Conservation (phyloP, 139 green algal species). For the Dunaliella primolecta region DNA sequence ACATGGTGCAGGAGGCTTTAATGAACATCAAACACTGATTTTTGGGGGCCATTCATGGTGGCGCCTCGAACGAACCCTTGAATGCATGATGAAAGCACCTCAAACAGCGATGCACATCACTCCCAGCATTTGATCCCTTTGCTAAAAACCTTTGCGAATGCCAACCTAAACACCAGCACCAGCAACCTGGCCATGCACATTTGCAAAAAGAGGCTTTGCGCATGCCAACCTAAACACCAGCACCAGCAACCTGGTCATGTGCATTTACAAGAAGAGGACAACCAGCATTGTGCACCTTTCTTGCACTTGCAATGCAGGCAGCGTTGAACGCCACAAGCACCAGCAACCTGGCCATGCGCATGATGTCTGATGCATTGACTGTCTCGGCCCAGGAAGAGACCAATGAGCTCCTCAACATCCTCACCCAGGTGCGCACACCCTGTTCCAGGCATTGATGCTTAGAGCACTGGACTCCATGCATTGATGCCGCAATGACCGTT, state of each 20-base stretch:
- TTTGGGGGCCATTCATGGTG: too few species aligned
- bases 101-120: too few species aligned
- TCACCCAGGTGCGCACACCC: conserved; percentile 46
- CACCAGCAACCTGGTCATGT: not conserved
- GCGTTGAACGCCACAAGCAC: conserved; percentile 55
- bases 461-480: too few species aligned
- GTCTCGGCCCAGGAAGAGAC: conserved; percentile 42
- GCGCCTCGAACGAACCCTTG: too few species aligned
- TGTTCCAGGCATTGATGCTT: too few species aligned
- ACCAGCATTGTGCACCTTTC: not conserved
- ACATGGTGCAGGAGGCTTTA: too few species aligned
- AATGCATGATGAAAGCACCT: too few species aligned
- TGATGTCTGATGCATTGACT: conserved; percentile 42
- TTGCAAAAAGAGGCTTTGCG: too few species aligned
- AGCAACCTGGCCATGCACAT: not conserved
- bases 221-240: not conserved
- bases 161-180: not conserved
- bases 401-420: conserved; percentile 43
- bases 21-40: too few species aligned
- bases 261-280: too few species aligned
- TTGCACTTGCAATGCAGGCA: conserved; percentile 32
- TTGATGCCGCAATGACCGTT: too few species aligned
- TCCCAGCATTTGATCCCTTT: too few species aligned
- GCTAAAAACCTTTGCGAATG: not conserved
- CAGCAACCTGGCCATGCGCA: conserved; percentile 36